These are phyloP conservation scores for Phytophthora vignae DNA, from an alignment of 352 stramenopile genomes.

Conservation along the genomic window DNA sequence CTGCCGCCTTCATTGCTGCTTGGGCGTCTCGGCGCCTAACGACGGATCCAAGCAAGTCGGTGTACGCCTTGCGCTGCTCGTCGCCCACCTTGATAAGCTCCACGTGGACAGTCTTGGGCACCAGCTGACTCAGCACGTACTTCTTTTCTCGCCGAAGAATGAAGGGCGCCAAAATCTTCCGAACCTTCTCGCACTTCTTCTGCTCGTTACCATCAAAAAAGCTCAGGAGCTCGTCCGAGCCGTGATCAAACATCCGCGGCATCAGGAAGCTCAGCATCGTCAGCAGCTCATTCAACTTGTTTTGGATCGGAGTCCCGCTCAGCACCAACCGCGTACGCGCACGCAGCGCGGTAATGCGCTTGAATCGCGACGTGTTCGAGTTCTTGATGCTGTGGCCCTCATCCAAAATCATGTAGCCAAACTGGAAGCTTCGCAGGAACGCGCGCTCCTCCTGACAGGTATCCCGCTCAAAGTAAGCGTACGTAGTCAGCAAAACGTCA, in stretches of 20 bases:
- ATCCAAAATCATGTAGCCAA: slow-evolving; percentile 95
- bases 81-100: slow-evolving; percentile 86
- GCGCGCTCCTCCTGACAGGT: slow-evolving; percentile 82
- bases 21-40: slow-evolving; percentile 66
- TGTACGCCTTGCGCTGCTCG: slow-evolving; percentile 90
- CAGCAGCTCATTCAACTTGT: slow-evolving; percentile 90
- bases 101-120: slow-evolving; percentile 85
- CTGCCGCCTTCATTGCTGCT: slow-evolving; percentile 51
- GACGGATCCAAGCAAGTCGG: slow-evolving; percentile 70
- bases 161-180: slow-evolving; percentile 97
- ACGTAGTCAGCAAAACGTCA: slow-evolving; percentile 92
- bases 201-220: slow-evolving; percentile 88
- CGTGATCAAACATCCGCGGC: slow-evolving; percentile 91
- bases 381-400: slow-evolving; percentile 96
- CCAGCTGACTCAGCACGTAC: slow-evolving; percentile 94
- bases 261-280: slow-evolving; percentile 93
- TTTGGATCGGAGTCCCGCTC: slow-evolving; percentile 92
- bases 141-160: slow-evolving; percentile 96
- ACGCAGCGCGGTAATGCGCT: slow-evolving; percentile 84
- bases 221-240: slow-evolving; percentile 77
- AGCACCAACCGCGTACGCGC: slow-evolving; percentile 80
- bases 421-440: slow-evolving; percentile 80
- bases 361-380: slow-evolving; percentile 89
- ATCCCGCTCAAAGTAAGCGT: slow-evolving; percentile 93
- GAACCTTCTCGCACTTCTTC: slow-evolving; percentile 87